Base-by-base conservation (phyloP, 768 basidiomycete species). In the Russula lepida region DNA sequence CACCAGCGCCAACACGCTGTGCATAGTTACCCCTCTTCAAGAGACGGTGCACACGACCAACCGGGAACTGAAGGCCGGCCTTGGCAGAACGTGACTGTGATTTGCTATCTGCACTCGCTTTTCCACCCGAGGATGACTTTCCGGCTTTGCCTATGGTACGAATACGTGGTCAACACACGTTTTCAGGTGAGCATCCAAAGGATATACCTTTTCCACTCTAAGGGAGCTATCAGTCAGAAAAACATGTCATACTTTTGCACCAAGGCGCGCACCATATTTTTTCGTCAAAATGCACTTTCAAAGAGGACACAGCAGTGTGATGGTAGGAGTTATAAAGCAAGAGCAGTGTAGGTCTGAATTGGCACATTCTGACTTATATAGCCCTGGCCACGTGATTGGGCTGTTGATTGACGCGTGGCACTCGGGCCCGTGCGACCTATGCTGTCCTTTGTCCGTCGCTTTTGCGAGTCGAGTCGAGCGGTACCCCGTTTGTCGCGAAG, bases 31-130 rank as follows among this genome's bases (percentile, higher is more conserved):
- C 89, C 73, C 81, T 83, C 79, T 92, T 90, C 71, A 94, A 73
- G 64, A 88, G 80, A 80, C 90, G 87, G 73, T 92, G 90, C 68
- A 94, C 85, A 84, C 92, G 89, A 77, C 92, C 90, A 70, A 95
- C 92, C 44, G 92, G 92, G 75, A 88, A 88, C 72, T 89, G 87
- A 56, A 89, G 84, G 59, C 87, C 87, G 44, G 87, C 86, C 70
- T 81, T 84, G 43, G 84, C 80, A 17, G 87, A 88, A 63, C 87
- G 88, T 4, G 86, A 87, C 64, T 81, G 80, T 9, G 81, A 76
- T 71, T 83, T 88, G 71, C 68, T 62, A 7, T 77, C 77, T 50
- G 70, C 74, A 53, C 79, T 79, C 32, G 73, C 61, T 41, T 79
- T 78, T 60, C 67, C 68, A 57, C 71, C 64, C 19, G 64, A 70